Base-by-base conservation (phyloP, 1,139 yeast genomes). In the Saccharomyces hybrid region DNA sequence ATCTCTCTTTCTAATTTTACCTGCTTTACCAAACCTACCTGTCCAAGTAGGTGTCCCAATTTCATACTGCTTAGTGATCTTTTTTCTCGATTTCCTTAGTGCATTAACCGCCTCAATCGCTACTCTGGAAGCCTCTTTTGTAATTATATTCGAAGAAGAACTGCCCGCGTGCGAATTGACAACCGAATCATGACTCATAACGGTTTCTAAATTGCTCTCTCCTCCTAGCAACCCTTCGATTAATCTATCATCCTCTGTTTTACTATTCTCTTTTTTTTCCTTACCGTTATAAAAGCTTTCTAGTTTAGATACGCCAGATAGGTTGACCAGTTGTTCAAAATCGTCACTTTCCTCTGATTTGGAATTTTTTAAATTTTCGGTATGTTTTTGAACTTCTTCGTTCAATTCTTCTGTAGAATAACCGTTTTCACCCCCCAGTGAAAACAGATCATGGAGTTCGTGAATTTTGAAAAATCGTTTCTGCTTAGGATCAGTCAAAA, bases 21-120 rank as follows among this genome's bases (percentile, higher is more conserved):
- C 97, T 0, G 97, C 96, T 25, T 75, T 70, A 0, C 99, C 99
- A 74, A 86, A 89, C 61, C 81, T 81, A 0, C 99, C 99, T 0
- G 99, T 93, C 96, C 97, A 93, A 0, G 99, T 93, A 0, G 97
- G 98, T 0, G 87, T 84, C 3, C 96, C 96, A 30, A 90, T 76
- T 38, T 79, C 80, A 26, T 82, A 82, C 57, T 76, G 78, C 53
- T 88, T 77, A 0, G 96, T 81, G 30, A 75, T 73, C 55, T 75
- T 79, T 11, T 16, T 38, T 51, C 96, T 73, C 0, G 97, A 88
- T 56, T 79, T 79, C 56, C 82, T 77, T 56, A 93, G 72, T 0
- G 91, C 90, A 23, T 78, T 77, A 0, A 91, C 83, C 0, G 98
- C 97, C 34, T 83, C 83, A 42, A 76, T 77, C 0, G 98, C 98